phyloP scores from a whole-genome alignment of 192 early-diverging fungal genomes.

The Backusella circina region DNA sequence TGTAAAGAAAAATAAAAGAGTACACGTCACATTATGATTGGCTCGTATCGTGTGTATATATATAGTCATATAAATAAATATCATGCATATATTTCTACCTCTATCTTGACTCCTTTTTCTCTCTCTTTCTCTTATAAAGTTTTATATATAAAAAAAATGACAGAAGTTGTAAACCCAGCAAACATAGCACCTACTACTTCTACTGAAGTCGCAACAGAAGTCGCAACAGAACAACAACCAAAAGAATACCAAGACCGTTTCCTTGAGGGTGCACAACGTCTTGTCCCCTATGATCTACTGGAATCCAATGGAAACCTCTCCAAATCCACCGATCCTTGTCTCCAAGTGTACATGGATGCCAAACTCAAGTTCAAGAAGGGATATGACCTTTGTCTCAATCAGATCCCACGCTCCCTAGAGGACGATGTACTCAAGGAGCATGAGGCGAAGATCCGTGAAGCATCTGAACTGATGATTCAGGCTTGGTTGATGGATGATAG shows the following conservation, averaged over 20 bases:
- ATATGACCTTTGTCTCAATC: constrained; percentile 40
- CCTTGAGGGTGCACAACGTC: constrained; percentile 32
- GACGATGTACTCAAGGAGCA: constrained; percentile 44
- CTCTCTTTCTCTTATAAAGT: neutral
- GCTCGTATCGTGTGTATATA: neutral
- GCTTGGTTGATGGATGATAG: constrained; percentile 61
- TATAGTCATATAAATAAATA: neutral
- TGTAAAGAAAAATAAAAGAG: neutral
- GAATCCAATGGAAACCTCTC: constrained; percentile 39
- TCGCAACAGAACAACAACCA: neutral
- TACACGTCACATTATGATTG: constrained; percentile 3
- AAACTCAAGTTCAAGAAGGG: constrained; percentile 48
- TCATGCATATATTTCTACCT: neutral
- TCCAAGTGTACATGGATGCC: constrained; percentile 47
- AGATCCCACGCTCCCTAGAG: constrained; percentile 45
- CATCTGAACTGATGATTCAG: constrained; percentile 48
- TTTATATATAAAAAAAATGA: no score
- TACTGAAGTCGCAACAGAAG: neutral
- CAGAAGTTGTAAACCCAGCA: neutral
- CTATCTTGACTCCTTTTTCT: neutral
- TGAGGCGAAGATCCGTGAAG: constrained; percentile 46
- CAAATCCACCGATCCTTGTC: constrained; percentile 46
- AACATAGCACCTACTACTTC: neutral
- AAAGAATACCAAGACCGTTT: constrained; percentile 35
- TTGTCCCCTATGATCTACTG: constrained; percentile 47